These are phyloP conservation scores for Boletus insuetus DNA, from an alignment of 768 basidiomycete genomes.

Conservation along the genomic window DNA sequence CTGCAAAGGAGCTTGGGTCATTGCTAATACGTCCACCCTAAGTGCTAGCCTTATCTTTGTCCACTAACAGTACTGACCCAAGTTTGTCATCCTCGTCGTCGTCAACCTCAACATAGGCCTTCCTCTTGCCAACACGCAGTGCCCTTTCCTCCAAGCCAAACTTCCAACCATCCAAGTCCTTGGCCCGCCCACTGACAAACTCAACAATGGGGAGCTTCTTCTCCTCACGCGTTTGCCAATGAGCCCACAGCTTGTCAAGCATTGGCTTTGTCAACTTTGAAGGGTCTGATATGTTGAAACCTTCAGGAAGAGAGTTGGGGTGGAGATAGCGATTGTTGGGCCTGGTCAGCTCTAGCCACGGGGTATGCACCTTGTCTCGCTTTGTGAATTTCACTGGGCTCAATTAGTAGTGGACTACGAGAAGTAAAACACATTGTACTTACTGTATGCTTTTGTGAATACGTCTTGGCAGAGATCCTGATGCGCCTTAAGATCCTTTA, in stretches of 20 bases:
- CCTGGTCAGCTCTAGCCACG: background rate
- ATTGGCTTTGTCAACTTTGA: background rate
- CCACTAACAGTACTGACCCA: too few relatives aligned
- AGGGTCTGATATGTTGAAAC: background rate
- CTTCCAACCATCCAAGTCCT: background rate
- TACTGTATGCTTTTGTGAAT: background rate
- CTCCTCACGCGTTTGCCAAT: background rate
- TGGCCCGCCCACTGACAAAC: background rate
- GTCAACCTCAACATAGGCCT: background rate
- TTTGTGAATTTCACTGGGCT: background rate
- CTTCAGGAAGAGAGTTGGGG: background rate
- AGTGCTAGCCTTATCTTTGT: too few relatives aligned
- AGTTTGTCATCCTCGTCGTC: too few relatives aligned
- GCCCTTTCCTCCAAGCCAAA: background rate
- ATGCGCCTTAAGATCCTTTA: background rate
- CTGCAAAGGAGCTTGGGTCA: background rate
- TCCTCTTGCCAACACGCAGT: background rate
- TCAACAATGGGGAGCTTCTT: background rate
- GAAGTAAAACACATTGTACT: background rate
- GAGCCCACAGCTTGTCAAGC: background rate
- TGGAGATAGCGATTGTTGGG: background rate
- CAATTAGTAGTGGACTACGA: background rate
- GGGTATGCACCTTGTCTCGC: background rate
- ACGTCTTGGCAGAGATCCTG: background rate
- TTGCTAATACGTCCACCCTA: background rate